Percentiles rank a stretch among this genome's conserved stretches.
These are phyloP conservation scores for Allantophomopsis lycopodina DNA, from an alignment of 2,329 filamentous ascomycete genomes.

Conservation along the genomic window DNA sequence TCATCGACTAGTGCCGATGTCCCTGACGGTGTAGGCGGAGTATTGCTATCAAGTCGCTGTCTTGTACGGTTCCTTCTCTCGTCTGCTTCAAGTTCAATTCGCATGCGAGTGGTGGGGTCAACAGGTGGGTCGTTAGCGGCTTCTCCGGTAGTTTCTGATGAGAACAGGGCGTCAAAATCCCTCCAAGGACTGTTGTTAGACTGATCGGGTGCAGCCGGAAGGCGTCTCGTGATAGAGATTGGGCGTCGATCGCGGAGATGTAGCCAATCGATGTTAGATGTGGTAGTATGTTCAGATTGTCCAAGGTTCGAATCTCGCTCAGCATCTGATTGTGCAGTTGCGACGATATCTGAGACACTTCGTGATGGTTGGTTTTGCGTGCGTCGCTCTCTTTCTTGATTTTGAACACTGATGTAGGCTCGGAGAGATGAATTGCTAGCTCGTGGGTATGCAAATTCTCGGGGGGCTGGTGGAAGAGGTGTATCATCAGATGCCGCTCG, in stretches of 20 bases:
- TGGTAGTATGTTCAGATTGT: background rate
- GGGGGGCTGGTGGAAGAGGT: slow-evolving; percentile 1
- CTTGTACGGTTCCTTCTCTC: slow-evolving; percentile 17
- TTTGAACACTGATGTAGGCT: slow-evolving; percentile 19
- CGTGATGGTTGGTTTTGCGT: slow-evolving; percentile 10
- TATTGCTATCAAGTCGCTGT: slow-evolving; percentile 2
- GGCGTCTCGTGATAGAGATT: slow-evolving; percentile 1
- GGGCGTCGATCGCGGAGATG: background rate
- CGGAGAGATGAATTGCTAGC: slow-evolving; percentile 14
- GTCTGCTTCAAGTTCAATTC: slow-evolving; percentile 15
- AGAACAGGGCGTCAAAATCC: slow-evolving; percentile 28
- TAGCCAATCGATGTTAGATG: background rate
- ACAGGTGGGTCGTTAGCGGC: slow-evolving; percentile 12
- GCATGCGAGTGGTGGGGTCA: slow-evolving; percentile 11
- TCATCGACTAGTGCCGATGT: too few relatives aligned
- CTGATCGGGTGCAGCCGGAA: slow-evolving; percentile 12
- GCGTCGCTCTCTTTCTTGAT: slow-evolving; percentile 17
- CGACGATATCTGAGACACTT: slow-evolving; percentile 12
- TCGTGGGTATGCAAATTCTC: slow-evolving; percentile 5
- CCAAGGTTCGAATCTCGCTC: background rate
- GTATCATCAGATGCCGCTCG: slow-evolving; percentile 1
- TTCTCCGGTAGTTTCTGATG: slow-evolving; percentile 2
- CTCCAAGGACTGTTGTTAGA: slow-evolving; percentile 22
- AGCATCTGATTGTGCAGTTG: slow-evolving; percentile 1
- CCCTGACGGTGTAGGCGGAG: too few relatives aligned